Conservation (phyloP, 2,329 filamentous ascomycete species). For the Pestalotiopsis sp. region DNA sequence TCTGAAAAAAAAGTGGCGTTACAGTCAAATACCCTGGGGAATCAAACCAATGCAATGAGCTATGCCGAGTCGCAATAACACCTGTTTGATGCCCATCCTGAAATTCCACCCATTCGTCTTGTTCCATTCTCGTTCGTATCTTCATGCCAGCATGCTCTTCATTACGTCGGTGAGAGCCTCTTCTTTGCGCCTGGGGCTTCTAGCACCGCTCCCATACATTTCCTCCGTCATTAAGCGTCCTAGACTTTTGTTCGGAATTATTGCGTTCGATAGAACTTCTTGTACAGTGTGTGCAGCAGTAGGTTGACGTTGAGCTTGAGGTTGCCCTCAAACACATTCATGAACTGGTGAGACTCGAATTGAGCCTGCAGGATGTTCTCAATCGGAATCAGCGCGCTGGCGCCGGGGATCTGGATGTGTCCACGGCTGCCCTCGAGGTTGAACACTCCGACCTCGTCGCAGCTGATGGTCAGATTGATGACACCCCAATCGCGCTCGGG, state of each 20-base stretch:
- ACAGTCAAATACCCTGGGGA: neutral
- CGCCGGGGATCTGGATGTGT: conserved; percentile 94
- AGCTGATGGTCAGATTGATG: conserved; percentile 91
- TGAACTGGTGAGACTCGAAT: conserved; percentile 95
- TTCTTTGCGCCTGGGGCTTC: neutral
- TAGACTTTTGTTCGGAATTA: conserved; percentile 33
- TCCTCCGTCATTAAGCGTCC: neutral
- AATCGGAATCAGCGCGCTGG: conserved; percentile 83
- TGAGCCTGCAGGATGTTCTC: conserved; percentile 95
- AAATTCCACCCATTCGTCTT: conserved; percentile 9
- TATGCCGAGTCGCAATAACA: conserved; percentile 6
- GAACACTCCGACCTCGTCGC: conserved; percentile 93
- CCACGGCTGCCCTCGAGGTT: conserved; percentile 88
- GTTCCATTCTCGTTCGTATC: conserved; percentile 5
- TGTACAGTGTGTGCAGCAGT: conserved; percentile 94
- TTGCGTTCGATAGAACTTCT: conserved; percentile 91
- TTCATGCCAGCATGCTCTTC: conserved; percentile 13
- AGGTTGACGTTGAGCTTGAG: conserved; percentile 95
- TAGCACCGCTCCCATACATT: neutral
- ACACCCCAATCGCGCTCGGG: conserved; percentile 84
- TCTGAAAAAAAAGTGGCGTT: neutral
- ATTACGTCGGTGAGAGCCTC: neutral
- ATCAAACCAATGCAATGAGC: neutral
- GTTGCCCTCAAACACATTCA: conserved; percentile 86
- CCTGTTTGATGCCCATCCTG: conserved; percentile 9